A percentile compares a stretch with the other conserved stretches of the same genome.
Conservation (phyloP, 345 rosid genomes). For the Rhodamnia argentea region DNA sequence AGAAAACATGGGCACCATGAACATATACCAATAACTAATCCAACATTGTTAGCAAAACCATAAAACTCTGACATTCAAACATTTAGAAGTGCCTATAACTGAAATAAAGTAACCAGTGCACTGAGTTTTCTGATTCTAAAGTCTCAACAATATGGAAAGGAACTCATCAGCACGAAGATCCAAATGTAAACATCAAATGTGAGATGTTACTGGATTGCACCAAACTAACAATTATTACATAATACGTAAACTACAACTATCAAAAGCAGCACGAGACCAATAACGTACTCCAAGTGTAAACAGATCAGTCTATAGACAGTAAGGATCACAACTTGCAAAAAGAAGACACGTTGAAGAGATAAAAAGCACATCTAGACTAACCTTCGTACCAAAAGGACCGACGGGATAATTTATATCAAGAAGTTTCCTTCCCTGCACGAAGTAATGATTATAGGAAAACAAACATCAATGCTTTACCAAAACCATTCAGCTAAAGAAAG, state of each 20-base stretch:
- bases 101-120: neutral
- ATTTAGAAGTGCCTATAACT: neutral
- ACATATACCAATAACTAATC: neutral
- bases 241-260: neutral
- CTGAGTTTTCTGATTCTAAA: neutral
- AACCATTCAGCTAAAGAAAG: neutral
- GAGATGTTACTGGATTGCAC: neutral
- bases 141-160: neutral
- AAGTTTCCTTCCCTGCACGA: slow-evolving; percentile 15
- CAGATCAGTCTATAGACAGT: neutral
- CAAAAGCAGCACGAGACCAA: neutral
- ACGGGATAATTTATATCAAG: slow-evolving; percentile 53
- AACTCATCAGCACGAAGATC: neutral
- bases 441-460: neutral
- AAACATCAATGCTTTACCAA: neutral
- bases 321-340: neutral
- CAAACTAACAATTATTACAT: neutral
- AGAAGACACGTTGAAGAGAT: neutral
- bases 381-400: slow-evolving; percentile 93
- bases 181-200: neutral
- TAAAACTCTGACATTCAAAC: neutral
- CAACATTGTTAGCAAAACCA: neutral
- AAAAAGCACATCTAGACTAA: slow-evolving; percentile 8
- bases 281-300: neutral
- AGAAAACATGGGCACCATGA: neutral